Evolutionary conservation across 139 green algal species (phyloP).

Genomic region (Tetradesmus obliquus): DNA sequence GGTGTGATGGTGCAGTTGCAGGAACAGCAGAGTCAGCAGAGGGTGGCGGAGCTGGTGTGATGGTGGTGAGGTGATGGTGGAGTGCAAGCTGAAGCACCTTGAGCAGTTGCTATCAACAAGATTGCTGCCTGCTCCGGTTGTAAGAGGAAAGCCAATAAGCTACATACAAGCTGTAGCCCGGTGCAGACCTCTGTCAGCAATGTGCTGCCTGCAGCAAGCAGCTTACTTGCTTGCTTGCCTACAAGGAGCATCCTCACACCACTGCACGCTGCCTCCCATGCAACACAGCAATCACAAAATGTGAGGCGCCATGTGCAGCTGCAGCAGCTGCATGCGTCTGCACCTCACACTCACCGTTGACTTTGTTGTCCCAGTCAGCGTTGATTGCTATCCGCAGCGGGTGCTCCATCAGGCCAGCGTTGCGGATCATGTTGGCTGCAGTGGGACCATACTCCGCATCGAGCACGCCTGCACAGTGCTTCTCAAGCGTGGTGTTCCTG

Average conservation of each 20-base stretch:
- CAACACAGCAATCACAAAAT: neutral
- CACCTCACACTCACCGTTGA: constrained; percentile 23
- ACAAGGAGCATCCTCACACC: neutral
- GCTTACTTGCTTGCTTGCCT: neutral
- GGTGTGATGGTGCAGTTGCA: too few species aligned
- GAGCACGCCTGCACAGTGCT: constrained; percentile 15
- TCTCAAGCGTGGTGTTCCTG: constrained; percentile 21
- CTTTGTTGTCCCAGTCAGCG: constrained; percentile 19
- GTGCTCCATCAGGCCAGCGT: constrained; percentile 10
- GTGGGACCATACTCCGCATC: constrained; percentile 25
- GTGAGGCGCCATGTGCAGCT: neutral
- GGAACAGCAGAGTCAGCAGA: too few species aligned
- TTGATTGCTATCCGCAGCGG: constrained; percentile 36
- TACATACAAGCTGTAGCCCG: too few species aligned
- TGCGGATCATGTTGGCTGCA: constrained; percentile 18
- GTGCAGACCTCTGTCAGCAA: neutral
- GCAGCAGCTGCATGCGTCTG: neutral
- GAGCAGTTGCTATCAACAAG: too few species aligned
- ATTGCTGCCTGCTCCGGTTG: too few species aligned
- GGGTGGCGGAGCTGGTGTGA: too few species aligned
- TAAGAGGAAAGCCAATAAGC: too few species aligned
- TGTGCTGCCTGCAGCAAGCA: neutral
- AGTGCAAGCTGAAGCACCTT: too few species aligned
- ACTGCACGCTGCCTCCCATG: neutral
- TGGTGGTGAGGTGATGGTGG: too few species aligned